These are phyloP conservation scores for Azolla pinnata DNA, from an alignment of 75 land plant genomes.

Conservation along the genomic window DNA sequence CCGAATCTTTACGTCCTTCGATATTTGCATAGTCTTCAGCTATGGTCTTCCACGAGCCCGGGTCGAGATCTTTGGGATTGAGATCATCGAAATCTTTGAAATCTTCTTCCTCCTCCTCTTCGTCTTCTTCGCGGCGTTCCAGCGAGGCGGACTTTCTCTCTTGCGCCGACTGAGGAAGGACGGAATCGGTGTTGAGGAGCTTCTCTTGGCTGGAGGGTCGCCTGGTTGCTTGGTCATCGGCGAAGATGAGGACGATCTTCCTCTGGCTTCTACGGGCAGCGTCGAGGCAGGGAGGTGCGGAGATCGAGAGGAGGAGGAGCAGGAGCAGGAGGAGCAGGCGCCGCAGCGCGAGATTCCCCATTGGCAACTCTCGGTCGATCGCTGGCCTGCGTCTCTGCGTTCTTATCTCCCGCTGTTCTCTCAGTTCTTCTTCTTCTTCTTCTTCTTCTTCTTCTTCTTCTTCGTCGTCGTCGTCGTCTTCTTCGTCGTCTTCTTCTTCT, in stretches of 20 bases:
- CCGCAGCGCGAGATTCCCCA: too few species aligned
- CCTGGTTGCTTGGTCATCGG: conserved; percentile 14
- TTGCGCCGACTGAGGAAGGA: not conserved
- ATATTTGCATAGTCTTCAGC: conserved; percentile 13
- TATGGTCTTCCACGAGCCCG: conserved; percentile 42
- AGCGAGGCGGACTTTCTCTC: not conserved
- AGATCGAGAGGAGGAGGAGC: conserved; percentile 1
- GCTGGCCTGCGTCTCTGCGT: too few species aligned
- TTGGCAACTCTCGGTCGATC: too few species aligned
- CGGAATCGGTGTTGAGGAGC: not conserved
- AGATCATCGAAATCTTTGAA: conserved; percentile 25
- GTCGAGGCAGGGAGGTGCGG: conserved; percentile 3
- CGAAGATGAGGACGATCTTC: conserved; percentile 14
- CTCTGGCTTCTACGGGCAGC: conserved; percentile 6
- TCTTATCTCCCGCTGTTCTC: too few species aligned
- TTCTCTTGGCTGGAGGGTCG: not conserved
- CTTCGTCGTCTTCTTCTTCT: too few species aligned
- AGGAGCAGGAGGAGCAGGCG: not conserved
- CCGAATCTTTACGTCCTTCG: conserved; percentile 4
- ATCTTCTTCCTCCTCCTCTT: conserved; percentile 37
- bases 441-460: too few species aligned
- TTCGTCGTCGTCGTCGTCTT: too few species aligned
- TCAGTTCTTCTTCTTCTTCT: too few species aligned
- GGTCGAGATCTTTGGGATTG: conserved; percentile 26
- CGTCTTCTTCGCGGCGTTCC: too few species aligned